Evolutionary conservation across 2,329 filamentous ascomycete species (phyloP), one percentile per base, ranked within the genome.

Genomic region (Colletotrichum camelliae): DNA sequence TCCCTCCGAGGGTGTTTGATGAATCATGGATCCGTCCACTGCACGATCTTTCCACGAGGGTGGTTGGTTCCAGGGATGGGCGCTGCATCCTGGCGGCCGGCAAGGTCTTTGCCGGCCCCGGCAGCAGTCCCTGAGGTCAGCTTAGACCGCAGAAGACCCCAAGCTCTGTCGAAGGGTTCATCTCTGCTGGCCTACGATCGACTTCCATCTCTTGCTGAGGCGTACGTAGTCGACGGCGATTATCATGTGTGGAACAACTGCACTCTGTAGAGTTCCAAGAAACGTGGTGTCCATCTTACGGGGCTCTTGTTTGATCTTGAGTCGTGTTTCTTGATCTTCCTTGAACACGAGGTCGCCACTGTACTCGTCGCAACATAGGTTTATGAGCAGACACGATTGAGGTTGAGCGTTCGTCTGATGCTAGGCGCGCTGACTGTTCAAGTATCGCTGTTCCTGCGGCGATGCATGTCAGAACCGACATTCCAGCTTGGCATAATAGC

Each of bases 11-110:
- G 52, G n/a, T 64, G 57, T 73, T 58, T 65, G 70, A 73, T 75
- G 57, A 67, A 75, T 75, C 73, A 75, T 68, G 70, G 73, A 67
- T 48, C 57, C 70, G 27, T 68, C 27, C 33, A 58, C 69, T 57
- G n/a, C 62, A 73, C 69, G 55, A 67, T 75, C 31, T 67, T 72
- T 72, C 70, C 73, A 73, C 70, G 73, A 60, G 69, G 73, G 64
- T 60, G 62, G 62, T 67, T 57, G 70, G 73, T 57, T 58, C 43
- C 64, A 73, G 64, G 57, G 69, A 60, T 65, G 43, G 33, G 64
- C 55, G 69, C 58, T 67, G 67, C n/a, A 55, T 60, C 67, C 52
- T 61, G 33, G 67, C 72, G 72, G 72, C 72, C 35, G 72, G 67
- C 72, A 74, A 39, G 52, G 67, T 48, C 35, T 67, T 18, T 67